Evolutionary conservation across 352 stramenopile genomes (phyloP).

Genomic region (Thraustotheca clavata): DNA sequence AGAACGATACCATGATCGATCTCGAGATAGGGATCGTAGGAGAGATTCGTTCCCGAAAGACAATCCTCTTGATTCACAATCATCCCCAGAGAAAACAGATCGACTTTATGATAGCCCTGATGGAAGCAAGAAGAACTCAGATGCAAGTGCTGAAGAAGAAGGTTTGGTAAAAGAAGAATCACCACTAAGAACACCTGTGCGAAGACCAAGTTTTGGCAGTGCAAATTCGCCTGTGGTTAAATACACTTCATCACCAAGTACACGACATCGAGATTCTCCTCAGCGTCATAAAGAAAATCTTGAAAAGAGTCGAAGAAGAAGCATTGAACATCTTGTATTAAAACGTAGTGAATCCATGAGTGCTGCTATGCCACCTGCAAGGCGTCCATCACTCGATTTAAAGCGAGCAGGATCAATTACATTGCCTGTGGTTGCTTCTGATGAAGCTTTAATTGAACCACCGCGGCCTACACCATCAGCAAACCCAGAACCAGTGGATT

Average conservation of each 20-base stretch:
- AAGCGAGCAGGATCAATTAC: neutral
- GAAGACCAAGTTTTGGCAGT: neutral
- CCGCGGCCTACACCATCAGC: neutral
- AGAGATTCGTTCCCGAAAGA: neutral
- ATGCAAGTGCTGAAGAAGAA: neutral
- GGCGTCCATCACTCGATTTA: neutral
- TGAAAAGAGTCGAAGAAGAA: neutral
- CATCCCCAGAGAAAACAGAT: neutral
- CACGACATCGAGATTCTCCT: neutral
- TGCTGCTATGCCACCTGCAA: neutral
- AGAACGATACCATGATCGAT: conserved; percentile 6
- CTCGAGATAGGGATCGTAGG: neutral
- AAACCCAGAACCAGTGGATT: neutral
- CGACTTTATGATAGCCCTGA: neutral
- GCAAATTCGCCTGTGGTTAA: neutral
- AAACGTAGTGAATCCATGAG: conserved; percentile 3
- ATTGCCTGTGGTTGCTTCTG: neutral
- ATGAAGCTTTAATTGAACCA: neutral
- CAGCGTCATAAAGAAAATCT: neutral
- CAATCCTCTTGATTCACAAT: neutral
- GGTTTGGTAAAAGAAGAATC: neutral
- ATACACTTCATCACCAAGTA: neutral
- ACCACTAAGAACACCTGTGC: neutral
- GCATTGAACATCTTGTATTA: neutral
- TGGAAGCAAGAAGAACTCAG: neutral